Evolutionary conservation across 441 rosid species (phyloP), one percentile per base, ranked within the genome.

Genomic region (Populus trichocarpa): DNA sequence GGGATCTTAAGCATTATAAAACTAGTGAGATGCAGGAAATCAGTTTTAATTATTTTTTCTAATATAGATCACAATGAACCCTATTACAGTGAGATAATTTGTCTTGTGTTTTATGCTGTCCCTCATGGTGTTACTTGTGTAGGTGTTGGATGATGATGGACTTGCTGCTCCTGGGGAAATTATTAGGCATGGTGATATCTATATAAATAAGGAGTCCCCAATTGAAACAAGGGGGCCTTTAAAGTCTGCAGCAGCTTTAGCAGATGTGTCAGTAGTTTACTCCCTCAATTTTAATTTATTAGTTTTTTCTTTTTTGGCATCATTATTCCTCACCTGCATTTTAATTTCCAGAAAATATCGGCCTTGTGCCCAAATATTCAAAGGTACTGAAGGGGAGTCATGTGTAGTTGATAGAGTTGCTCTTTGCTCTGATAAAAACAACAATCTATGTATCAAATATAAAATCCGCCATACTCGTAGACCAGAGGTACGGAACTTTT

Each of bases 391-490:
- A 81, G 98, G 97, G 76, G 98, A 93, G 83, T 78, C 94, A 18
- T 90, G 88, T 67, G 98, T 90, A 30, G 91, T 96, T 66, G 98
- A 92, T 78, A 91, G 91, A 85, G 99, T 96, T 84, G 89, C 95
- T 84, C 89, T 96, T 28, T 88, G 80, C 81, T 76, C 91, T 63
- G 94, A 92, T 81, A 87, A 71, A 82, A 82, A 85, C 36, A 77
- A 78, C 71, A 84, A 88, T 42, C 71, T 86, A 50, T 85, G 87
- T 84, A 86, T 96, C 80, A 96, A 91, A 81, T 84, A 88, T 80
- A 79, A 91, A 57, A 87, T 94, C 80, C 98, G 98, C 68, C 98
- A 96, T 75, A 92, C 95, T 65, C 99, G 98, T 81, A 89, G 99
- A 78, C 99, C 98, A 74, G 99, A 96, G 93, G 98, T 93, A 83